Percentiles rank a stretch among this genome's conserved stretches.
These are phyloP conservation scores for Chaetomium tenue DNA, from an alignment of 495 filamentous ascomycete genomes.

Conservation along the genomic window DNA sequence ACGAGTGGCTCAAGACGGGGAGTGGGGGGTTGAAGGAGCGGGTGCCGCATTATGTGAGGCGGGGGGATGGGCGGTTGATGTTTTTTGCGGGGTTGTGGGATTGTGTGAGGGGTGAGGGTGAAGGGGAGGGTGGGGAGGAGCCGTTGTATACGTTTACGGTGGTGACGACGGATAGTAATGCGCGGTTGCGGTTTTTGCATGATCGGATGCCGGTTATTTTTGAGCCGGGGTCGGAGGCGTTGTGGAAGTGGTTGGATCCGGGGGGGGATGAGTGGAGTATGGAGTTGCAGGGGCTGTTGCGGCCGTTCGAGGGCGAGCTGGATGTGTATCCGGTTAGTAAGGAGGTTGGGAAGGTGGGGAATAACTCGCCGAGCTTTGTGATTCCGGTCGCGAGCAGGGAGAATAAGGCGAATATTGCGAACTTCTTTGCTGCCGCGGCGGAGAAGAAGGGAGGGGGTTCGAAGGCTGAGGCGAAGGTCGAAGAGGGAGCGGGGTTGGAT, in stretches of 20 bases:
- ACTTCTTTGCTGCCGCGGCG: constrained; percentile 67
- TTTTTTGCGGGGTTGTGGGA: constrained; percentile 92
- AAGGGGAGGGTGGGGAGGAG: constrained; percentile 17
- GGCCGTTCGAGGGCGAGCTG: constrained; percentile 74
- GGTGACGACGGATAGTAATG: constrained; percentile 82
- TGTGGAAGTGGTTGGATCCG: constrained; percentile 80
- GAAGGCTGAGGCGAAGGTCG: constrained; percentile 33
- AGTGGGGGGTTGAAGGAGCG: constrained; percentile 65
- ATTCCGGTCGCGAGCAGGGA: constrained; percentile 76
- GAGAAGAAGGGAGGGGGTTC: constrained; percentile 36
- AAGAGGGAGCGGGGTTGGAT: constrained; percentile 19
- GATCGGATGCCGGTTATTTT: constrained; percentile 95
- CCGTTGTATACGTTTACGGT: constrained; percentile 76
- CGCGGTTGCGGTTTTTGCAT: constrained; percentile 79
- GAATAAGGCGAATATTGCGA: constrained; percentile 88
- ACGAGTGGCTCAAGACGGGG: constrained; percentile 85
- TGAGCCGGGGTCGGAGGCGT: constrained; percentile 67
- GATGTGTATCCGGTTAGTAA: constrained; percentile 83
- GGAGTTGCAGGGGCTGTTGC: constrained; percentile 72
- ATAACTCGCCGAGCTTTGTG: constrained; percentile 79
- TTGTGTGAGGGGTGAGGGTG: constrained; percentile 58
- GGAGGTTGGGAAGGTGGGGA: constrained; percentile 95
- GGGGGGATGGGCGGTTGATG: constrained; percentile 82
- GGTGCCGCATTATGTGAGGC: constrained; percentile 75
- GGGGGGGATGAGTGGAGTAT: constrained; percentile 66